phyloP scores from a whole-genome alignment of 2,329 filamentous ascomycete species.

The Saccharata proteae region DNA sequence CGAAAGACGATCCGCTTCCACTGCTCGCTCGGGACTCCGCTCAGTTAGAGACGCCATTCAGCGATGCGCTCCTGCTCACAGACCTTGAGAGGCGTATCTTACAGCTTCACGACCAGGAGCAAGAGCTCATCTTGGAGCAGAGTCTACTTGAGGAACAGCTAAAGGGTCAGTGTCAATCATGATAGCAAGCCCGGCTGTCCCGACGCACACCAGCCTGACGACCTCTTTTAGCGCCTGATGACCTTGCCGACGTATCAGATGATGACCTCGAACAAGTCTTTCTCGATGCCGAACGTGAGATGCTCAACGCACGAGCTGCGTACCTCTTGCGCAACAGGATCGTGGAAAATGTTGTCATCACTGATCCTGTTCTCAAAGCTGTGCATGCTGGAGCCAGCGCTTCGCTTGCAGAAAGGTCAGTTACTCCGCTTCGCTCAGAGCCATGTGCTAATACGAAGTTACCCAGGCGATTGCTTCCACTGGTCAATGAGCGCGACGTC shows the following conservation, averaged over 20 bases:
- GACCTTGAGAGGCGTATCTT: conserved; percentile 54
- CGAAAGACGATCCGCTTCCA: conserved; percentile 10
- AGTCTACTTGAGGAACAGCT: conserved; percentile 46
- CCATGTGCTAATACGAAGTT: conserved; percentile 9
- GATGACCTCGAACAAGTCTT: conserved; percentile 42
- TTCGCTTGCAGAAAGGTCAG: conserved; percentile 54
- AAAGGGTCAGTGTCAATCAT: conserved; percentile 4
- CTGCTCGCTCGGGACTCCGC: too few relatives aligned
- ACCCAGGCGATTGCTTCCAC: conserved; percentile 52
- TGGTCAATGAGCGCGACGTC: conserved; percentile 55
- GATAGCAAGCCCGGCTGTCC: neutral
- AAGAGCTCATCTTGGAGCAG: conserved; percentile 60
- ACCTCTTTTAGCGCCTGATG: neutral
- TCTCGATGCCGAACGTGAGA: conserved; percentile 46
- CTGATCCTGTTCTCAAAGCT: conserved; percentile 65
- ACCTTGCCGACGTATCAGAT: conserved; percentile 26
- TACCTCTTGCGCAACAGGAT: conserved; percentile 60
- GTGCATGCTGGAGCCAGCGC: conserved; percentile 57
- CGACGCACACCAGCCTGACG: neutral
- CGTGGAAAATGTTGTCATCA: conserved; percentile 54
- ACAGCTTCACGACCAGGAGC: conserved; percentile 57
- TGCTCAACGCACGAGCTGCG: conserved; percentile 57
- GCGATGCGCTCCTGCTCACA: conserved; percentile 46
- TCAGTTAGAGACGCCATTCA: conserved; percentile 31
- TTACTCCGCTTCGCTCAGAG: neutral